Evolutionary conservation across 2,329 filamentous ascomycete genomes (phyloP).

Genomic region (Juglanconis juglandina): DNA sequence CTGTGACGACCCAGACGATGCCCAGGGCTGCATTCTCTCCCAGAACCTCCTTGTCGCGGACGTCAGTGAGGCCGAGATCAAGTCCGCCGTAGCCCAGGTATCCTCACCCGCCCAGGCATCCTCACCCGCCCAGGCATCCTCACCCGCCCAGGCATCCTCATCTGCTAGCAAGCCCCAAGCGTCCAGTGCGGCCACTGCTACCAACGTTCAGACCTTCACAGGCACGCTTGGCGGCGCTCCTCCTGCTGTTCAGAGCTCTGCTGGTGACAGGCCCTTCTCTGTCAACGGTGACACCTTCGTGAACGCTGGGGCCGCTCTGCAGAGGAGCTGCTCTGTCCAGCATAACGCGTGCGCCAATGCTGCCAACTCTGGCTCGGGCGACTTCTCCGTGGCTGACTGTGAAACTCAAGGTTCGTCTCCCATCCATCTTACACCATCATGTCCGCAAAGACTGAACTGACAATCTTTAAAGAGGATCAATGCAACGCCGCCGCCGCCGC

Average conservation of each 20-base stretch:
- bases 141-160: no score
- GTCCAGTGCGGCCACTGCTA: slow-evolving; percentile 18
- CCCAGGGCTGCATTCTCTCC: slow-evolving; percentile 54
- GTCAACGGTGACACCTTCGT: slow-evolving; percentile 56
- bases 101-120: neutral
- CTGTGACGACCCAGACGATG: slow-evolving; percentile 48
- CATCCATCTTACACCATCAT: neutral
- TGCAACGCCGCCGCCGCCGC: slow-evolving; percentile 30
- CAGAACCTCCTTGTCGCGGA: slow-evolving; percentile 53
- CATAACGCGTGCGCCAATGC: slow-evolving; percentile 49
- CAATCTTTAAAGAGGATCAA: slow-evolving; percentile 24
- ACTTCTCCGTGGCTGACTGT: slow-evolving; percentile 38
- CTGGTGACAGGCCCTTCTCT: slow-evolving; percentile 40
- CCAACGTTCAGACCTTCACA: slow-evolving; percentile 45
- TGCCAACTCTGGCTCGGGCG: slow-evolving; percentile 40
- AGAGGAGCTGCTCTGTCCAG: slow-evolving; percentile 48
- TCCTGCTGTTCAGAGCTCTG: slow-evolving; percentile 38
- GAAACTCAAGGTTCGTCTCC: slow-evolving; percentile 31
- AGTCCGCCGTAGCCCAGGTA: slow-evolving; percentile 41
- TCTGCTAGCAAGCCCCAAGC: slow-evolving; percentile 1
- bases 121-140: no score
- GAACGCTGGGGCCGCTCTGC: slow-evolving; percentile 40
- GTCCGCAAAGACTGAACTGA: neutral
- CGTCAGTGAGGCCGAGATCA: slow-evolving; percentile 51
- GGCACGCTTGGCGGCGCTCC: slow-evolving; percentile 39